Evolutionary conservation across 148 eudicot species (phyloP), one percentile per base, ranked within the genome.

Genomic region (Arbutus unedo): DNA sequence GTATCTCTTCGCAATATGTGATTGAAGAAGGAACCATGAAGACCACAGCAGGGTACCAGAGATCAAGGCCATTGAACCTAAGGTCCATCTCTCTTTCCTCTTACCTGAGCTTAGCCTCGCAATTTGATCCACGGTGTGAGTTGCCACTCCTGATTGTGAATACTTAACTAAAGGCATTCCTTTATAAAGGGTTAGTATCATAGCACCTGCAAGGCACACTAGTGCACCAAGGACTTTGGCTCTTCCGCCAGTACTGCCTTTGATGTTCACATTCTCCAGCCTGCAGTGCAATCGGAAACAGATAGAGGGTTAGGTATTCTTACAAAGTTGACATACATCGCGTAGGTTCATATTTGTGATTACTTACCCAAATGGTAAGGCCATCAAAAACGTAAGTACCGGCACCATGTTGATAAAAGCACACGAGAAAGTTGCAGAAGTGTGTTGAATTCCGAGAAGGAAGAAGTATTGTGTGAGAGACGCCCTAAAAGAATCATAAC

Each of bases 321-420:
- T 66, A 66, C 38, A 11, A 66, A 66, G 31, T 31, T 66, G 71
- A 31, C 43, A 31, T 4, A 62, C 4, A 31, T 66, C 6, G 23
- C 44, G 31, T 4, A 13, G 43, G 43, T 66, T 14, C 71, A 76
- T 25, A 5, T 13, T 14, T 8, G 8, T 14, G 31, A 43, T 38
- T 54, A 47, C 82, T 19, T 80, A 86, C 88, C 88, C 78, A 38
- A 86, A 83, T 19, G 85, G 86, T 59, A 86, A 73, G 47, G 88
- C 83, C 81, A 86, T 83, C 50, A 86, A 5, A 53, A 86, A 86
- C 13, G 88, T 86, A 31, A 80, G 0, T 38, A 86, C 85, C 5
- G 88, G 88, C 25, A 86, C 88, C 85, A 86, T 67, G 81, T 86
- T 86, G 81, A 83, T 54, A 47, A 86, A 86, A 53, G 88, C 88